Conservation (phyloP, 805 yeast species). For the Metschnikowia kunwiensis region DNA sequence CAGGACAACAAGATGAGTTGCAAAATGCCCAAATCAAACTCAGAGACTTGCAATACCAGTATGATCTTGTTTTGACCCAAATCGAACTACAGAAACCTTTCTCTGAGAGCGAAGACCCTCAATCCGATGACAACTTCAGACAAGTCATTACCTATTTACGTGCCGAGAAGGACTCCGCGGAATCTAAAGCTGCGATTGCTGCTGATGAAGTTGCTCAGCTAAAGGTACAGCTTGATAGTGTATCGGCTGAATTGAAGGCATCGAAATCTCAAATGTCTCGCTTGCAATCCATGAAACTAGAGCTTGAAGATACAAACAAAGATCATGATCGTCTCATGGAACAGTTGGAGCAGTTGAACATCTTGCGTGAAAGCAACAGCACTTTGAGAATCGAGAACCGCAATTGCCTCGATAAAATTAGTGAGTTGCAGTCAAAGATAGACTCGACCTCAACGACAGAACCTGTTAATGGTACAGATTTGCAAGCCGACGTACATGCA, state of each 20-base stretch:
- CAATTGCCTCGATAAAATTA: conserved; percentile 21
- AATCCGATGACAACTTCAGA: conserved; percentile 25
- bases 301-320: conserved; percentile 30
- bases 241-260: conserved; percentile 50
- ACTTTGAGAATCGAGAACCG: conserved; percentile 55
- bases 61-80: conserved; percentile 64
- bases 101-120: conserved; percentile 10
- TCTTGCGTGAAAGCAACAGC: conserved; percentile 65
- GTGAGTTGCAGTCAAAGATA: conserved; percentile 40
- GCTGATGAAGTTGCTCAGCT: conserved; percentile 53
- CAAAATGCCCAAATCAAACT: conserved; percentile 43
- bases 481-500: conserved; percentile 43
- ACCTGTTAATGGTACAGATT: conserved; percentile 20
- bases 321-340: conserved; percentile 48
- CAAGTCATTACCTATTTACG: conserved; percentile 63
- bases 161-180: conserved; percentile 70
- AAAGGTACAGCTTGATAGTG: conserved; percentile 47
- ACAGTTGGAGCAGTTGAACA: conserved; percentile 58
- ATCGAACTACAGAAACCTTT: conserved; percentile 43
- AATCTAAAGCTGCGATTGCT: conserved; percentile 42
- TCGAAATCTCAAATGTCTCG: conserved; percentile 46
- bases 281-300: conserved; percentile 17
- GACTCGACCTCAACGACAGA: conserved; percentile 47
- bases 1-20: conserved; percentile 32
- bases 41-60: conserved; percentile 63